Percentiles rank a stretch among this genome's conserved stretches.
phyloP scores from a whole-genome alignment of 768 basidiomycete genomes.

The Candolleomyces aberdarensis region DNA sequence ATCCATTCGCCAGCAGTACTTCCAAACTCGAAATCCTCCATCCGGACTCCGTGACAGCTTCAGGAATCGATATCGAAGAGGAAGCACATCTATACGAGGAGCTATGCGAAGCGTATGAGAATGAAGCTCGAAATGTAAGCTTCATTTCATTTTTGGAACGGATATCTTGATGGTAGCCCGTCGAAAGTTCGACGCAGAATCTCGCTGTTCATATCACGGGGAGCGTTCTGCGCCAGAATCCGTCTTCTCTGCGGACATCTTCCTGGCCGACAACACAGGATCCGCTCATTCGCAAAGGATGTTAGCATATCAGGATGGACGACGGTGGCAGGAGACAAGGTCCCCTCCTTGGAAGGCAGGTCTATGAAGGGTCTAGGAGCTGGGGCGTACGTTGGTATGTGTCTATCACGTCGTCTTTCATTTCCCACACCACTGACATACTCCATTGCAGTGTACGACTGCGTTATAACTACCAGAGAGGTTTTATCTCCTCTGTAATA shows the following conservation, averaged over 20 bases:
- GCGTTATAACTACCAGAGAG: slow-evolving; percentile 65
- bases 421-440: neutral
- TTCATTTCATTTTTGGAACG: neutral
- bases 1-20: slow-evolving; percentile 47
- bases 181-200: neutral
- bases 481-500: slow-evolving; percentile 12
- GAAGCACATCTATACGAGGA: slow-evolving; percentile 67
- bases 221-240: slow-evolving; percentile 26
- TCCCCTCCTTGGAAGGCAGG: slow-evolving; percentile 10
- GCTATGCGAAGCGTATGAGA: slow-evolving; percentile 31
- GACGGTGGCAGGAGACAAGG: slow-evolving; percentile 50
- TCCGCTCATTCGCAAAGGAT: slow-evolving; percentile 53
- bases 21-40: slow-evolving; percentile 54
- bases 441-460: slow-evolving; percentile 57
- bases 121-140: neutral
- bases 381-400: slow-evolving; percentile 63
- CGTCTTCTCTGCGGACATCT: slow-evolving; percentile 67
- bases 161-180: neutral
- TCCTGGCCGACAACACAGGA: slow-evolving; percentile 60
- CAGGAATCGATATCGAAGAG: slow-evolving; percentile 63
- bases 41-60: slow-evolving; percentile 12
- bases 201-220: neutral
- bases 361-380: slow-evolving; percentile 27
- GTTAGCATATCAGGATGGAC: slow-evolving; percentile 71
- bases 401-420: neutral